A percentile compares a stretch with the other conserved stretches of the same genome.
Conservation (phyloP, 2,329 filamentous ascomycete genomes). For the Endocalyx cinctus region DNA sequence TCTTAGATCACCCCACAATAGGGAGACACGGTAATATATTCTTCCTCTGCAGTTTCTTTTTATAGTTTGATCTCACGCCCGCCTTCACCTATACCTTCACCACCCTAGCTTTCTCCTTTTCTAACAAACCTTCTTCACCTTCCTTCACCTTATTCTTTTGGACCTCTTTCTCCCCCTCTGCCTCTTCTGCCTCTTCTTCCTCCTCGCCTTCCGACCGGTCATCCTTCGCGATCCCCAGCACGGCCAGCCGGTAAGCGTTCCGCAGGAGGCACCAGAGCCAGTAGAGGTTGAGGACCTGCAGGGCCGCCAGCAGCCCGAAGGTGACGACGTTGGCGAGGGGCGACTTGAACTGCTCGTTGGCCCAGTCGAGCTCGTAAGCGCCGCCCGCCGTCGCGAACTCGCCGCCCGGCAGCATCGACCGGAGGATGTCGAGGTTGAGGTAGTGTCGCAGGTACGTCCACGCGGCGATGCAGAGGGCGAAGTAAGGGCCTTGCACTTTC, state of each 20-base stretch:
- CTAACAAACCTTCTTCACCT: too few species aligned
- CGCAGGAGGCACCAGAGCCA: conserved; percentile 56
- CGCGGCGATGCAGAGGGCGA: conserved; percentile 57
- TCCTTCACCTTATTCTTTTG: too few species aligned
- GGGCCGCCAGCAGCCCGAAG: conserved; percentile 43
- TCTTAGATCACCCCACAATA: too few species aligned
- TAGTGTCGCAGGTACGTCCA: conserved; percentile 73
- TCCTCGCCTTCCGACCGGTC: conserved; percentile 54
- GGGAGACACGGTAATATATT: too few species aligned
- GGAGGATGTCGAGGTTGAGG: conserved; percentile 57
- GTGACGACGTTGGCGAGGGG: conserved; percentile 48
- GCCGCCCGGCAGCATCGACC: conserved; percentile 51
- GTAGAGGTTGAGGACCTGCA: conserved; percentile 57
- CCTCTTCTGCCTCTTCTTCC: not conserved
- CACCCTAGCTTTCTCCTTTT: too few species aligned
- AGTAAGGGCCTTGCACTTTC: conserved; percentile 62
- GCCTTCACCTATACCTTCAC: too few species aligned
- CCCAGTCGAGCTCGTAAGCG: conserved; percentile 55
- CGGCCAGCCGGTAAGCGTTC: conserved; percentile 49
- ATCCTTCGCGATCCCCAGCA: conserved; percentile 46
- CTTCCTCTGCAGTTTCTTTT: too few species aligned
- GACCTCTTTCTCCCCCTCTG: not conserved
- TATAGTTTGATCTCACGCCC: too few species aligned
- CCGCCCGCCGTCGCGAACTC: conserved; percentile 55
- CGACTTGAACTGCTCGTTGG: conserved; percentile 57